A percentile compares a stretch with the other conserved stretches of the same genome.
Evolutionary conservation across 164 flowering plant species (phyloP).

Genomic region (Magnolia changhungtana): DNA sequence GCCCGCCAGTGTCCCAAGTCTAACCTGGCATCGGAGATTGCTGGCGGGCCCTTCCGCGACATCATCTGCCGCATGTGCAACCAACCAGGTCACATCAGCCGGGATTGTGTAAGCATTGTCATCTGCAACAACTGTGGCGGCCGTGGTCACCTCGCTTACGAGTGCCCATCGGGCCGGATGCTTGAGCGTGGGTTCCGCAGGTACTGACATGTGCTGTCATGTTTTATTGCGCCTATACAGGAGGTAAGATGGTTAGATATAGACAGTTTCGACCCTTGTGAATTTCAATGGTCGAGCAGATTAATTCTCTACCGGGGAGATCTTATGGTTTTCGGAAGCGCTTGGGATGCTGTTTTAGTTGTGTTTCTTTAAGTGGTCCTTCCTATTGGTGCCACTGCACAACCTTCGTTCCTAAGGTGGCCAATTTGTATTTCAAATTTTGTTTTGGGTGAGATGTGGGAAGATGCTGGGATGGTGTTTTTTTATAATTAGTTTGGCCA

Average conservation of each 20-base stretch:
- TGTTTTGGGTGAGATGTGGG: no score
- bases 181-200: constrained; percentile 29
- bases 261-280: not conserved
- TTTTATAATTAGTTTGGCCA: no score
- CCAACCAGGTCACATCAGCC: constrained; percentile 43
- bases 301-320: not conserved
- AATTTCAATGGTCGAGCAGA: not conserved
- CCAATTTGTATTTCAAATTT: no score
- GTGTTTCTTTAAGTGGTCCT: not conserved
- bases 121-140: constrained; percentile 56
- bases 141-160: constrained; percentile 39
- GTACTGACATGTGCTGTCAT: constrained; percentile 13
- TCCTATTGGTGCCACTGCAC: not conserved
- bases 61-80: constrained; percentile 38
- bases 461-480: no score
- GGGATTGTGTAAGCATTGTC: constrained; percentile 36
- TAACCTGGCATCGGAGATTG: constrained; percentile 21
- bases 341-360: not conserved
- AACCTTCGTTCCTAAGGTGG: no score
- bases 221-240: not conserved
- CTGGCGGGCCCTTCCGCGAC: constrained; percentile 35
- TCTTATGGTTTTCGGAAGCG: not conserved
- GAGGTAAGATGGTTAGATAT: not conserved
- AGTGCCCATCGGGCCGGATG: constrained; percentile 46
- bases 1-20: constrained; percentile 78